Conservation (phyloP, 371 early-diverging fungal species). For the Mortierella sp. region DNA sequence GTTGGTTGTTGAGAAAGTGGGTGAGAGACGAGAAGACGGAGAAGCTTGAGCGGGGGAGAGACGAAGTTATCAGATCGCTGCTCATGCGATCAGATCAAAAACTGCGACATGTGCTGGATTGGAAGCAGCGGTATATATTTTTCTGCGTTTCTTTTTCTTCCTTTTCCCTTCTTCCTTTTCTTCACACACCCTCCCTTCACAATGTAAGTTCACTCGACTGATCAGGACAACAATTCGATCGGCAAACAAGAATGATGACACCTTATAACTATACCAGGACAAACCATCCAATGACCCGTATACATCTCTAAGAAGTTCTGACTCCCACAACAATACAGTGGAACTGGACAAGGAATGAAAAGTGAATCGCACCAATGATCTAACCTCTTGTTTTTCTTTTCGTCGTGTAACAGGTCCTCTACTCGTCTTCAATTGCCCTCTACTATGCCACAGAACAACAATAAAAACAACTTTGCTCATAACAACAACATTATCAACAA, state of each 20-base stretch:
- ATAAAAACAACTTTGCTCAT: background rate
- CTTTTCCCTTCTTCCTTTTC: background rate
- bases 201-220: constrained; percentile 16
- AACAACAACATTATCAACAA: too few relatives aligned
- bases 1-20: background rate
- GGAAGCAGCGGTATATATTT: background rate
- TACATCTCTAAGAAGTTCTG: constrained; percentile 60
- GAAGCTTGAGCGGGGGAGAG: background rate
- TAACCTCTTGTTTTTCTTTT: background rate
- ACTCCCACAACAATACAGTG: background rate
- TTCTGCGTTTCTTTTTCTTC: background rate
- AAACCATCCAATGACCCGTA: constrained; percentile 56
- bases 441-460: background rate
- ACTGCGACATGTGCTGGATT: background rate
- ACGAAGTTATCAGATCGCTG: constrained; percentile 9
- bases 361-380: background rate
- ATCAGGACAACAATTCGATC: background rate
- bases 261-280: constrained; percentile 57
- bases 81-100: background rate
- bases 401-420: background rate
- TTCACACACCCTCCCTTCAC: background rate
- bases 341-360: background rate
- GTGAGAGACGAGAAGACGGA: background rate
- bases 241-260: constrained; percentile 39
- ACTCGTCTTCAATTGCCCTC: background rate